Conservation (phyloP, 495 filamentous ascomycete genomes). For the Penicillium salamii region DNA sequence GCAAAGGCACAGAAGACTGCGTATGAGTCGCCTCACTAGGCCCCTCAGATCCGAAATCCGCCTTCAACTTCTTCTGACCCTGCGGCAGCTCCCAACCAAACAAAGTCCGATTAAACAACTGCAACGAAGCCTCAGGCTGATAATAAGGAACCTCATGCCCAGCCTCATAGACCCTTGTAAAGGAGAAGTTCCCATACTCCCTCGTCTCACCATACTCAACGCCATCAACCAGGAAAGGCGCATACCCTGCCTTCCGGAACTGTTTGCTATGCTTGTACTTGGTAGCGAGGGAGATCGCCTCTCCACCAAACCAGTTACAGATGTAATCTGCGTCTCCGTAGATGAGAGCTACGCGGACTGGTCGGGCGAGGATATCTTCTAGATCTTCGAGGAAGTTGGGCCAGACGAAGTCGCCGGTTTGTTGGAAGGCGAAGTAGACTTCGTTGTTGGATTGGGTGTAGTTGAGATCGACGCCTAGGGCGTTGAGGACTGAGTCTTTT, state of each 20-base stretch:
- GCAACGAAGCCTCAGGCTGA: slow-evolving; percentile 49
- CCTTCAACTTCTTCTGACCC: slow-evolving; percentile 41
- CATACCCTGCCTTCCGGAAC: slow-evolving; percentile 47
- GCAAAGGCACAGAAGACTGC: slow-evolving; percentile 49
- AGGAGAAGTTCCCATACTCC: slow-evolving; percentile 56
- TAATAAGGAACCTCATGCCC: slow-evolving; percentile 60
- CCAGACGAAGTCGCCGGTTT: slow-evolving; percentile 47
- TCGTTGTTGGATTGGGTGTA: slow-evolving; percentile 52
- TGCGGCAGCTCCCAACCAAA: slow-evolving; percentile 54
- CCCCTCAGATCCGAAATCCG: slow-evolving; percentile 45
- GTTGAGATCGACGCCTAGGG: slow-evolving; percentile 65
- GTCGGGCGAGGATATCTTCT: slow-evolving; percentile 47
- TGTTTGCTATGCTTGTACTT: slow-evolving; percentile 36
- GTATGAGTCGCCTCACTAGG: slow-evolving; percentile 54
- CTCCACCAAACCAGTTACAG: slow-evolving; percentile 50
- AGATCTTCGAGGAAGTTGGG: slow-evolving; percentile 53
- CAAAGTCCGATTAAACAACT: slow-evolving; percentile 54
- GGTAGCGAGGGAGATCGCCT: slow-evolving; percentile 38
- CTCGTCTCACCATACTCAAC: slow-evolving; percentile 48
- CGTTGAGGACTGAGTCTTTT: slow-evolving; percentile 53
- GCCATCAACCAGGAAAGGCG: slow-evolving; percentile 39
- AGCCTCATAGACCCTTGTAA: slow-evolving; percentile 55
- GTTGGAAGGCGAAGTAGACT: slow-evolving; percentile 54
- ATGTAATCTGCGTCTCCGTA: slow-evolving; percentile 63
- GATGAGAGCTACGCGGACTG: slow-evolving; percentile 63